These are phyloP conservation scores for Cucurbita pepo DNA, from an alignment of 306 rosid species.

Conservation along the genomic window DNA sequence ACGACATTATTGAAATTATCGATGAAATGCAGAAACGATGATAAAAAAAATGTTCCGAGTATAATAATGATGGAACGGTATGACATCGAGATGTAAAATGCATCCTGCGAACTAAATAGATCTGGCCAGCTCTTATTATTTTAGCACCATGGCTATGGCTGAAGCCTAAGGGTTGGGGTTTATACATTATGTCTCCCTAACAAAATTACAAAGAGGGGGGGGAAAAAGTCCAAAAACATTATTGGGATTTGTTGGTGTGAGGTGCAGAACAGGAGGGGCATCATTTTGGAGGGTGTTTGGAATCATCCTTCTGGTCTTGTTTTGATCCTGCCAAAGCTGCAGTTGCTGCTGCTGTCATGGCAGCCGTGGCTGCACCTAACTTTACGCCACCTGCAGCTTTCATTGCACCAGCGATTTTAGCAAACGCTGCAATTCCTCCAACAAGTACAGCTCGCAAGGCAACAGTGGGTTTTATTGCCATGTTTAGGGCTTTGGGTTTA, in stretches of 20 bases:
- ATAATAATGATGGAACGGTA: background rate
- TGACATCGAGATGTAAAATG: background rate
- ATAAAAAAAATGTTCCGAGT: background rate
- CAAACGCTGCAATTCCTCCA: constrained; percentile 84
- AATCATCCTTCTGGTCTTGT: constrained; percentile 35
- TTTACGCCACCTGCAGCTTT: constrained; percentile 83
- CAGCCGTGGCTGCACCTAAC: constrained; percentile 68
- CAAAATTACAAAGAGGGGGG: background rate
- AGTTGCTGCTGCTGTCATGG: constrained; percentile 79
- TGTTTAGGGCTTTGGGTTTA: background rate
- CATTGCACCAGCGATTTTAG: constrained; percentile 54
- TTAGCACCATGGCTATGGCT: background rate
- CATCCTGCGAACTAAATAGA: background rate
- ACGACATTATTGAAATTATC: background rate
- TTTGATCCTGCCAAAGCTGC: constrained; percentile 56
- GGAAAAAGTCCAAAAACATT: background rate
- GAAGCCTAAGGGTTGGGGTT: background rate
- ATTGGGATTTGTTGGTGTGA: background rate
- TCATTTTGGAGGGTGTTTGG: constrained; percentile 26
- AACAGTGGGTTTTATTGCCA: constrained; percentile 73
- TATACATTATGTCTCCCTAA: background rate
- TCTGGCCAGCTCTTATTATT: background rate
- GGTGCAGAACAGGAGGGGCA: background rate
- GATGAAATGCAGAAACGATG: background rate
- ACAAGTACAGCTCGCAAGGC: constrained; percentile 69